These are phyloP conservation scores for Trichophyton simii DNA, from an alignment of 2,329 filamentous ascomycete species.

Conservation along the genomic window DNA sequence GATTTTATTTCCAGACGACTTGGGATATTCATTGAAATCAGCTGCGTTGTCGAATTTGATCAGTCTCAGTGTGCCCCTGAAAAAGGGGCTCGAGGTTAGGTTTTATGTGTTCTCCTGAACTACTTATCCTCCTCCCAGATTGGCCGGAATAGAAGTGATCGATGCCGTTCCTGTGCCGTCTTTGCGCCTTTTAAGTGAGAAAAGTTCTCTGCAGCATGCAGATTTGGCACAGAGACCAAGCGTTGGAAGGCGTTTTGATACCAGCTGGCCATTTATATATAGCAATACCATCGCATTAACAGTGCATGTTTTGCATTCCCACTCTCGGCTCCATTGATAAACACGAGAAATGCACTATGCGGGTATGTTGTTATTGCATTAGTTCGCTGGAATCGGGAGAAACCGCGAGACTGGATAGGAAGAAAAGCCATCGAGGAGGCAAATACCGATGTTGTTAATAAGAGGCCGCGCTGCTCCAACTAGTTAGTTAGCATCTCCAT, in stretches of 20 bases:
- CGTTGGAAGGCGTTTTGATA: not conserved
- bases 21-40: not conserved
- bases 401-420: not conserved
- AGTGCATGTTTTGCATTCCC: not conserved
- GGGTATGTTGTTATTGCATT: not conserved
- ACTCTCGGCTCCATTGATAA: not conserved
- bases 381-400: not conserved
- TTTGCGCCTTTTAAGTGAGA: not conserved
- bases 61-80: not conserved
- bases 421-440: not conserved
- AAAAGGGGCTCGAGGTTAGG: too few relatives aligned
- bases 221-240: not conserved
- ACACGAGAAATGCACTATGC: not conserved
- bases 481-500: too few relatives aligned
- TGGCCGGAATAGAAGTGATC: not conserved
- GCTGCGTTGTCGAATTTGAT: not conserved
- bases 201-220: not conserved
- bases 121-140: not conserved
- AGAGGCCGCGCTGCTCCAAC: too few relatives aligned
- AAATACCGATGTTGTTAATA: not conserved
- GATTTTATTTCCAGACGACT: not conserved
- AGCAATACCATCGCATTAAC: not conserved
- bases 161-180: not conserved
- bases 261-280: not conserved
- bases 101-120: not conserved